Evolutionary conservation across 1,139 yeast species (phyloP).

Genomic region (Blastobotrys proliferans): DNA sequence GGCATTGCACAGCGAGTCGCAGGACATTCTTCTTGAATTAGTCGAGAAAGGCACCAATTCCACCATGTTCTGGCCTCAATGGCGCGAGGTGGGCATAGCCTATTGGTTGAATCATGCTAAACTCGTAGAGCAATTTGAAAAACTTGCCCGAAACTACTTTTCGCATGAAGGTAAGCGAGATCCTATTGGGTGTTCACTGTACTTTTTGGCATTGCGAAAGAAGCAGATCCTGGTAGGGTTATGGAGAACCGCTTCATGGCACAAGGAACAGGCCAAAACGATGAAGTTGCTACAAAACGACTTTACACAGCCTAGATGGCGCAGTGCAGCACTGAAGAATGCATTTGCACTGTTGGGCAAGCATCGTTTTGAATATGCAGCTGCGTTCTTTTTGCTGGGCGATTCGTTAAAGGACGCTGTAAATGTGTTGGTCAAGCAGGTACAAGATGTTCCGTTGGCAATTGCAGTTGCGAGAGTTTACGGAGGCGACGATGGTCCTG

Average conservation of each 20-base stretch:
- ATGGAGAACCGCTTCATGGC: slow-evolving; percentile 75
- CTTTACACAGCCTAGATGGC: slow-evolving; percentile 71
- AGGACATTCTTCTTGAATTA: slow-evolving; percentile 56
- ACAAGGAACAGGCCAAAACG: slow-evolving; percentile 81
- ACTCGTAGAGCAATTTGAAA: slow-evolving; percentile 55
- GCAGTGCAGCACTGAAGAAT: slow-evolving; percentile 82
- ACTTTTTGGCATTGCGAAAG: slow-evolving; percentile 72
- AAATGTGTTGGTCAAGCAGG: slow-evolving; percentile 62
- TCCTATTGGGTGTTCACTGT: slow-evolving; percentile 70
- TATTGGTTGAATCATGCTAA: slow-evolving; percentile 66
- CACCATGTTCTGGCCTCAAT: slow-evolving; percentile 54
- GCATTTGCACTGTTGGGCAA: slow-evolving; percentile 88
- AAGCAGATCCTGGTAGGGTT: slow-evolving; percentile 73
- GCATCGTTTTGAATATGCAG: slow-evolving; percentile 83
- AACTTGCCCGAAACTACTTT: slow-evolving; percentile 54
- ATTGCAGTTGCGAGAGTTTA: slow-evolving; percentile 76
- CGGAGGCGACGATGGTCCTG: slow-evolving; percentile 46
- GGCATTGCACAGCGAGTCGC: slow-evolving; percentile 82
- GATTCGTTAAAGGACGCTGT: slow-evolving; percentile 74
- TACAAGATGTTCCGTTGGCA: slow-evolving; percentile 68
- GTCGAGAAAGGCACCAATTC: slow-evolving; percentile 39
- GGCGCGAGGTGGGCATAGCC: slow-evolving; percentile 59
- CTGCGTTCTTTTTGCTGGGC: slow-evolving; percentile 82
- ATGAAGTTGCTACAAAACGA: slow-evolving; percentile 71
- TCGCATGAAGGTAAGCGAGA: slow-evolving; percentile 46